Conservation (phyloP, 169 alveolate species). For the Amoebophrya sp. region DNA sequence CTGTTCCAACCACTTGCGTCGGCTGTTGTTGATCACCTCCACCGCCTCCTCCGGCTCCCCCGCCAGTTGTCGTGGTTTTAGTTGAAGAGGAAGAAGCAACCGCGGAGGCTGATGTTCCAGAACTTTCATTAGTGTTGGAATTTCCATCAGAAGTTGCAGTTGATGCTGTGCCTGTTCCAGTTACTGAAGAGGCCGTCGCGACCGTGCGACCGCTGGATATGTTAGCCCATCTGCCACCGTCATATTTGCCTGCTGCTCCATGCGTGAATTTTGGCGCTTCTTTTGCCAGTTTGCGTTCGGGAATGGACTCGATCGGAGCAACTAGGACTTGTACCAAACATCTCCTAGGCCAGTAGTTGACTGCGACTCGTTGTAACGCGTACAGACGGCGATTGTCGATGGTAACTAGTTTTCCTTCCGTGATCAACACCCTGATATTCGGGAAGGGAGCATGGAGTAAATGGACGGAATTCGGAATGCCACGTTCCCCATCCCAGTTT, state of each 20-base stretch:
- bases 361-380: neutral
- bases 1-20: neutral
- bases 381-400: conserved; percentile 24
- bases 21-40: neutral
- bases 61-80: too few species aligned
- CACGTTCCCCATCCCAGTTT: neutral
- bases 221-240: conserved; percentile 11
- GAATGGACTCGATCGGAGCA: neutral
- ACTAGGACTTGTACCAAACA: neutral
- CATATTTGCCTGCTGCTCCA: neutral
- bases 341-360: neutral
- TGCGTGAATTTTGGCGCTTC: neutral
- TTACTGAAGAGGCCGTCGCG: neutral
- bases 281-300: neutral
- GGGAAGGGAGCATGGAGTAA: neutral
- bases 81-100: neutral
- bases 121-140: neutral
- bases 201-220: neutral
- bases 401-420: neutral
- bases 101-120: neutral
- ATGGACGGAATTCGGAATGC: neutral
- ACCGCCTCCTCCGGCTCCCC: neutral
- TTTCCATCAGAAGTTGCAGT: neutral
- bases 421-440: neutral
- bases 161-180: neutral